These are phyloP conservation scores for Pythium rhizo-oryzae DNA, from an alignment of 352 stramenopile species.

Conservation along the genomic window DNA sequence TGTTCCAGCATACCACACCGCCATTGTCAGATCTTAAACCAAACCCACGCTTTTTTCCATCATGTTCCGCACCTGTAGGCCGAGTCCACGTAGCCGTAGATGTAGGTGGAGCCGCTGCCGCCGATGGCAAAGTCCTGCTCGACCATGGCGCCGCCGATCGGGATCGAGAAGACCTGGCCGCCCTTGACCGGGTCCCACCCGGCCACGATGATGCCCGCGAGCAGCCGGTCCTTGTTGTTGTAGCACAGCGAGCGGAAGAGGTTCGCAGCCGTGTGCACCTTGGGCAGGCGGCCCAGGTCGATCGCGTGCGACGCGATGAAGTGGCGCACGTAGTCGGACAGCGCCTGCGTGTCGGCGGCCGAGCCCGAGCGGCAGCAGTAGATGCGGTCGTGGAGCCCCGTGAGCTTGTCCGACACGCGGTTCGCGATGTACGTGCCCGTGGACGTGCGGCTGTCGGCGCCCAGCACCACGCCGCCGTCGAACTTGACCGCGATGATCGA, in stretches of 20 bases:
- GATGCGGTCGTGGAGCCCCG: conserved; percentile 95
- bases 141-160: conserved; percentile 95
- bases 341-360: conserved; percentile 97
- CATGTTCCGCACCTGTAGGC: conserved; percentile 73
- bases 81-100: conserved; percentile 97
- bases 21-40: too few species aligned
- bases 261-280: conserved; percentile 98
- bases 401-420: conserved; percentile 98
- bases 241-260: conserved; percentile 97
- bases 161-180: conserved; percentile 96
- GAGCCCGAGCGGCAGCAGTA: conserved; percentile 98
- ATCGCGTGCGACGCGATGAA: conserved; percentile 78
- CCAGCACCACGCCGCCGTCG: conserved; percentile 96
- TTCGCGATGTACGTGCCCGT: conserved; percentile 98
- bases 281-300: conserved; percentile 90
- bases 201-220: conserved; percentile 97
- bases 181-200: conserved; percentile 97
- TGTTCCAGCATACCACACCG: too few species aligned
- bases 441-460: conserved; percentile 94
- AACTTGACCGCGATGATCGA: conserved; percentile 99
- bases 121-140: conserved; percentile 98
- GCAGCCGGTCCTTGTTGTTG: conserved; percentile 97
- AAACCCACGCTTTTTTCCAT: too few species aligned
- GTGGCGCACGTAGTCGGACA: conserved; percentile 84
- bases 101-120: conserved; percentile 97